Base-by-base conservation (phyloP, 2,329 filamentous ascomycete genomes). In the Domatiomyces globalis region DNA sequence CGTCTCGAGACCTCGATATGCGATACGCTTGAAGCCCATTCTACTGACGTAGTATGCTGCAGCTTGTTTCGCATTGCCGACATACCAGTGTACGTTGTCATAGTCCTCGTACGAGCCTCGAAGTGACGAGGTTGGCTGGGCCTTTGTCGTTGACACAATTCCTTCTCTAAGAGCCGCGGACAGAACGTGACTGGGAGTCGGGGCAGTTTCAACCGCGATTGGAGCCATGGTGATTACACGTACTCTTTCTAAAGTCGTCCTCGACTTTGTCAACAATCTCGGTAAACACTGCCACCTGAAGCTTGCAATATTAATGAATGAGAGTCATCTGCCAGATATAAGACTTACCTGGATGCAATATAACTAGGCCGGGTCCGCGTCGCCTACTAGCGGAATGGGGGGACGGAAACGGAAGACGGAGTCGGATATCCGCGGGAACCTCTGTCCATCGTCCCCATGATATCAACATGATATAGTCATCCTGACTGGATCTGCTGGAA, bases 51-150 rank as follows among this genome's bases (percentile, higher is more conserved):
- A 95, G 72, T 87, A 95, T 12, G 84, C 78, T 42, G 89, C 89
- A 2, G 88, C 87, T 73, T 95, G 89, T 71, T 95, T 95, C 61
- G 90, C 89, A 66, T 96, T 96, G 65, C 89, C 88, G 27, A 95
- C 90, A 73, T 87, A 95, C 89, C 89, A 95, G 60, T 87, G 89
- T 51, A 95, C 79, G 69, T 95, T 86, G 70, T 95, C 87, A 67
- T 95, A 95, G 64, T 87, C 88, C 55, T 80, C 79, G 72, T 94
- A 89, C 15, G 43, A 54, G 19, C 49, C 50, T 10, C 58, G 17
- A 20, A 50, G 53, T 4, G 50, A 54, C 7, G 55, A 25, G 2
- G 49, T 53, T 39, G 33, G 1, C 33, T 39, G 33, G 33, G 2
- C 5, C 33, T 39, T 39, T 39, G 10, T 39, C 10, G 33, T 39